Base-by-base conservation (phyloP, 768 basidiomycete species). In the Suillus spraguei region DNA sequence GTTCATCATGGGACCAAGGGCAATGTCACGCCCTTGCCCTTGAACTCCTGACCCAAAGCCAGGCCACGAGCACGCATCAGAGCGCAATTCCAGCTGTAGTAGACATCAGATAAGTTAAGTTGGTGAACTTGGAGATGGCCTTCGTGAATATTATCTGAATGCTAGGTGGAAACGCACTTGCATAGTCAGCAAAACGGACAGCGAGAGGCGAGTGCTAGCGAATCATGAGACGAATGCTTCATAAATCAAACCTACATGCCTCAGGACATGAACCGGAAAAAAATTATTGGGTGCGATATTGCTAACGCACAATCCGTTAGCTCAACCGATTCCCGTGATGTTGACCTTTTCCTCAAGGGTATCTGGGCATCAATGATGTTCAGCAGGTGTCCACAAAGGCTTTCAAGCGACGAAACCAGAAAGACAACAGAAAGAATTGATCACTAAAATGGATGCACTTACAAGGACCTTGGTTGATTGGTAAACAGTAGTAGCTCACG, bases 191-290 rank as follows among this genome's bases (percentile, higher is more conserved):
- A 61, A 75, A 70, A 22, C 82, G 74, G 2, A 83, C 77, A 2
- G 80, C 82, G 10, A 79, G 66, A 76, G 78, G 42, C 67, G 67
- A 60, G 63, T 73, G 77, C 58, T 79, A 60, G 8, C 66, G 17
- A 41, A 47, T 9, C 6, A 17, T 16, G 16, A 42, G 38, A 55
- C 49, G 3, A 42, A 41, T 52, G 35, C 4, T 2, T 24, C 20
- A 28, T 22, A 24, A 22, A 24, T 14, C 11, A 3, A 33, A 35
- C 24, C 17, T 28, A 66, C 75, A 2, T 22, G 83, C 85, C 76
- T 90, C 85, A 13, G 90, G 80, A 70, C 88, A 90, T 17, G 90
- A 72, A 17, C 88, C 87, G 0, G 86, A 85, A 73, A 82, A 89
- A 41, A 60, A 35, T 44, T 53, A 65, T 75, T 63, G 1, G 82